These are phyloP conservation scores for Cardiospermum halicacabum DNA, from an alignment of 345 rosid species.

Conservation along the genomic window DNA sequence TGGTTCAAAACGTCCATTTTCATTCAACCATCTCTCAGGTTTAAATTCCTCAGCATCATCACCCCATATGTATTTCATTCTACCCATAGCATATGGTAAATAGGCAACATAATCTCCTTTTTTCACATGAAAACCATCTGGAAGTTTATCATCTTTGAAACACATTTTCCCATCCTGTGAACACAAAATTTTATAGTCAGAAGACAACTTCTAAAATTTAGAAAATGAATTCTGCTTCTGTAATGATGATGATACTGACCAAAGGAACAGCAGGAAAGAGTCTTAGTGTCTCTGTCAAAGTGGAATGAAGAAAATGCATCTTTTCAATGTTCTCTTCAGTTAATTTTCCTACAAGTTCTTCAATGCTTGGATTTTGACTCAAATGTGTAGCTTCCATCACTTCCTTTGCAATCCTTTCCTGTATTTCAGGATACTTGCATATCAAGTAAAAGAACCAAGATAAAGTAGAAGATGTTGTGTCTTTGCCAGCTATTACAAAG, in stretches of 20 bases:
- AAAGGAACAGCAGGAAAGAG: conserved; percentile 27
- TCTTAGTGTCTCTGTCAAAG: conserved; percentile 29
- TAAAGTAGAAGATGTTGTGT: conserved; percentile 21
- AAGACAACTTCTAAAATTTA: too few species aligned
- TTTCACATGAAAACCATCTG: conserved; percentile 23
- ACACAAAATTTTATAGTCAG: too few species aligned
- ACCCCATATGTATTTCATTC: conserved; percentile 28
- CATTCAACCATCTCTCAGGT: conserved; percentile 33
- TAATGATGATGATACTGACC: conserved; percentile 10
- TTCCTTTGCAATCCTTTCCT: conserved; percentile 20
- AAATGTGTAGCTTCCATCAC: conserved; percentile 14
- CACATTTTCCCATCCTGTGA: conserved; percentile 20
- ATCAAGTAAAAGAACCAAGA: conserved; percentile 34
- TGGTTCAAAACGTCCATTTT: conserved; percentile 16
- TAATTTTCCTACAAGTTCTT: conserved; percentile 17
- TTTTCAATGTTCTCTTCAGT: conserved; percentile 16
- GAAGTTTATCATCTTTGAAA: conserved; percentile 17
- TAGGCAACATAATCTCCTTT: conserved; percentile 23
- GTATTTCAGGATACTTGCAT: conserved; percentile 20
- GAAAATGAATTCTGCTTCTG: too few species aligned
- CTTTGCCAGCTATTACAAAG: conserved; percentile 30
- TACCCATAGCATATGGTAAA: conserved; percentile 27
- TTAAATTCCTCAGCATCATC: conserved; percentile 24
- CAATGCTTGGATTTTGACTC: not conserved
- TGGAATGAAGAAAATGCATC: conserved; percentile 31